Conservation (phyloP, 805 yeast species). For the Ogataea trehaloabstinens region DNA sequence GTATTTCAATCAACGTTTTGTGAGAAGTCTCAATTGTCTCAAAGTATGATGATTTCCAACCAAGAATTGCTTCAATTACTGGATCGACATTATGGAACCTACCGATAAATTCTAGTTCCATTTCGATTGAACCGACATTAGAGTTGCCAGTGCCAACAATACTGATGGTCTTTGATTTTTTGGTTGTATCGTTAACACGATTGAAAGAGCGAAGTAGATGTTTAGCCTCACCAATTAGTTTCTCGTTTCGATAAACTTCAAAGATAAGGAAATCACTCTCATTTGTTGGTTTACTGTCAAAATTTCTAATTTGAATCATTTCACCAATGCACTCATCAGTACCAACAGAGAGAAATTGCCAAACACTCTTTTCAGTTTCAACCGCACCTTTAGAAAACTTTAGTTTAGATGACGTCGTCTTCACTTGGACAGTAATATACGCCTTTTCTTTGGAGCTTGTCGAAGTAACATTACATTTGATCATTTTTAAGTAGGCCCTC, state of each 20-base stretch:
- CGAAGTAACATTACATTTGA: conserved; percentile 35
- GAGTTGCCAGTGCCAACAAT: conserved; percentile 40
- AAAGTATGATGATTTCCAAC: conserved; percentile 49
- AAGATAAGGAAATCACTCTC: conserved; percentile 56
- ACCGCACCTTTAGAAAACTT: conserved; percentile 68
- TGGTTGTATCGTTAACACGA: conserved; percentile 36
- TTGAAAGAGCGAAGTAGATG: conserved; percentile 35
- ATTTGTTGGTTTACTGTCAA: conserved; percentile 41
- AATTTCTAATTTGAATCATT: conserved; percentile 59
- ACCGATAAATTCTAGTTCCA: conserved; percentile 68
- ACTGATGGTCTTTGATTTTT: conserved; percentile 44
- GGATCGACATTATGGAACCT: conserved; percentile 58
- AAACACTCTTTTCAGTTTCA: conserved; percentile 46
- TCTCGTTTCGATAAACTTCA: conserved; percentile 62
- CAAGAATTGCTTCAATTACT: conserved; percentile 51
- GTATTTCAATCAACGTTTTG: conserved; percentile 44
- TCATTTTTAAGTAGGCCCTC: conserved; percentile 56
- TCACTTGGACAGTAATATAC: conserved; percentile 52
- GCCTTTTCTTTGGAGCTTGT: conserved; percentile 30
- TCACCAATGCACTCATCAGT: conserved; percentile 76
- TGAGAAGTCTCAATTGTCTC: conserved; percentile 37
- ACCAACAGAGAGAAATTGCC: conserved; percentile 74
- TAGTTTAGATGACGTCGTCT: conserved; percentile 49
- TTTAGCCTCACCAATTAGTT: conserved; percentile 56
- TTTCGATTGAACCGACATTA: conserved; percentile 43